Conservation (phyloP, 495 filamentous ascomycete species). For the Aspergillus hancockii region DNA sequence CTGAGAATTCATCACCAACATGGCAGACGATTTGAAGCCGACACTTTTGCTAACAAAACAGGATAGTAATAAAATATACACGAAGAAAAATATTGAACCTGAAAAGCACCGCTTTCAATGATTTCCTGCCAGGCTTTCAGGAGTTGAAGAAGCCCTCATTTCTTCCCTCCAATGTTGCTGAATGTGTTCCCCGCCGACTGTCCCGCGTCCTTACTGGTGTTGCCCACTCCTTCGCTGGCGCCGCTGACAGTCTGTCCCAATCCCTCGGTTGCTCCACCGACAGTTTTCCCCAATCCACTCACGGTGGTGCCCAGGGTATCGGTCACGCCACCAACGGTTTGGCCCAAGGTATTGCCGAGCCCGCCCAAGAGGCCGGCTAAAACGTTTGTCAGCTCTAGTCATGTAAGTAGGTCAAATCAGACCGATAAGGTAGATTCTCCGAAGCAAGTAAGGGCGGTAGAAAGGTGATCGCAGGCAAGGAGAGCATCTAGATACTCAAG, state of each 20-base stretch:
- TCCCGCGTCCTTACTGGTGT: constrained; percentile 31
- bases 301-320: constrained; percentile 35
- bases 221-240: constrained; percentile 34
- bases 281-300: constrained; percentile 37
- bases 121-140: background rate
- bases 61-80: background rate
- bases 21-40: too few species aligned
- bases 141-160: background rate
- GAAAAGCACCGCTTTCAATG: too few species aligned
- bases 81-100: background rate
- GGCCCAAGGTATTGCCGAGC: constrained; percentile 36
- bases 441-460: background rate
- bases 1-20: too few species aligned
- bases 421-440: too few species aligned
- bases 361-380: constrained; percentile 33
- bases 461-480: background rate
- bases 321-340: constrained; percentile 39
- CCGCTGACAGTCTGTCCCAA: constrained; percentile 37
- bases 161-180: constrained; percentile 9
- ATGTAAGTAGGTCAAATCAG: constrained; percentile 1
- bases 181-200: constrained; percentile 15
- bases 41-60: background rate
- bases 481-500: background rate
- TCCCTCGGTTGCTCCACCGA: constrained; percentile 34
- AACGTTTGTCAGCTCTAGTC: background rate